A percentile compares a stretch with the other conserved stretches of the same genome.
phyloP scores from a whole-genome alignment of 108 stramenopile species.

The Aurantiochytrium sp. region DNA sequence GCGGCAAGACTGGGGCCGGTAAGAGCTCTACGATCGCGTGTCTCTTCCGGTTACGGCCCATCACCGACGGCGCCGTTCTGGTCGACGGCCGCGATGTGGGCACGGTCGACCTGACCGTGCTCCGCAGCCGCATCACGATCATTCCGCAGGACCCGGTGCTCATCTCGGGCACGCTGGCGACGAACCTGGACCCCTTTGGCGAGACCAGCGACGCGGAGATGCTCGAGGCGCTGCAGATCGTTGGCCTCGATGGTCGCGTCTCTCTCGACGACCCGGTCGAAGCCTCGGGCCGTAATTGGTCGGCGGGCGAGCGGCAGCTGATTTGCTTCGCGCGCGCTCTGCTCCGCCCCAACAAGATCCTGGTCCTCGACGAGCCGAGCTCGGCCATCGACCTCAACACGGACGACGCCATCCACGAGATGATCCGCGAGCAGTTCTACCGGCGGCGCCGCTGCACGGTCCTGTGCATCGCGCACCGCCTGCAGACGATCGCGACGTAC shows the following conservation, averaged over 20 bases:
- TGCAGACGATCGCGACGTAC: constrained; percentile 83
- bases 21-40: constrained; percentile 70
- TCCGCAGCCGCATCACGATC: constrained; percentile 73
- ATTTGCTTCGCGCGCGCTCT: constrained; percentile 59
- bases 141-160: constrained; percentile 88
- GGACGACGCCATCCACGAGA: constrained; percentile 68
- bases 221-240: constrained; percentile 53
- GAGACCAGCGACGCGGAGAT: constrained; percentile 41
- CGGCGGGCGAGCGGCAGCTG: constrained; percentile 53
- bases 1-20: constrained; percentile 62
- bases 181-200: constrained; percentile 87
- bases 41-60: constrained; percentile 73
- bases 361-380: constrained; percentile 61
- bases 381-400: constrained; percentile 49
- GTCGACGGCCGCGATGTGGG: constrained; percentile 80
- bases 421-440: constrained; percentile 61
- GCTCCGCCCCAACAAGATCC: constrained; percentile 41
- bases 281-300: constrained; percentile 51
- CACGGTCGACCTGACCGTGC: constrained; percentile 72
- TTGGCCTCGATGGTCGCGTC: constrained; percentile 20
- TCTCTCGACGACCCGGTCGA: constrained; percentile 35
- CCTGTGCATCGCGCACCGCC: constrained; percentile 85
- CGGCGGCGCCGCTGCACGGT: constrained; percentile 63
- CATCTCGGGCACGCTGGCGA: constrained; percentile 80
- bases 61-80: constrained; percentile 66